Conservation (phyloP, 352 stramenopile genomes). For the Phytophthora foliorum region DNA sequence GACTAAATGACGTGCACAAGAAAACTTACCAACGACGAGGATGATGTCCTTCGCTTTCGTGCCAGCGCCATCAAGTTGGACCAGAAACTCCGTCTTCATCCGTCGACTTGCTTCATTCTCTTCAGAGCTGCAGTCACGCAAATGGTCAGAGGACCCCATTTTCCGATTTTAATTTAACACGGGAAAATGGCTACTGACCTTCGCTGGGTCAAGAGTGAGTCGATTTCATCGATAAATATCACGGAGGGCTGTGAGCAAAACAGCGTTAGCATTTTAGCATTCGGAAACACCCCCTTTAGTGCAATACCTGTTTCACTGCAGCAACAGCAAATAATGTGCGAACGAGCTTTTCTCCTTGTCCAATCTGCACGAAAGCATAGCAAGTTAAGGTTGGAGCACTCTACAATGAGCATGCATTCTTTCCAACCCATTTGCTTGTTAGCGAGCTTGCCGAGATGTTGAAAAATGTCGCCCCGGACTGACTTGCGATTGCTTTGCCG, state of each 20-base stretch:
- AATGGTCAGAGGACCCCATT: constrained; percentile 6
- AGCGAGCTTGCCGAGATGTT: constrained; percentile 99
- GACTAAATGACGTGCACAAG: neutral
- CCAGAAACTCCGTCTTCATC: constrained; percentile 99
- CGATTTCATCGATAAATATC: constrained; percentile 99
- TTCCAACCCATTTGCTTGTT: constrained; percentile 97
- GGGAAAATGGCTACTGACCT: constrained; percentile 50
- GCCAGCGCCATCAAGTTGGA: constrained; percentile 97
- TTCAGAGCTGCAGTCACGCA: constrained; percentile 71
- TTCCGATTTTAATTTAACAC: too few species aligned
- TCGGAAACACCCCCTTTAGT: neutral
- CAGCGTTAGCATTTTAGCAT: constrained; percentile 1
- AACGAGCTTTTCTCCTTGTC: constrained; percentile 99
- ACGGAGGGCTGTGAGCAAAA: constrained; percentile 89
- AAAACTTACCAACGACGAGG: constrained; percentile 77
- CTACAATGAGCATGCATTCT: neutral
- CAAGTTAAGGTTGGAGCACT: neutral
- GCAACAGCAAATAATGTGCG: constrained; percentile 98
- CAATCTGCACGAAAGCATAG: constrained; percentile 79
- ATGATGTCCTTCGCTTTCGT: constrained; percentile 94
- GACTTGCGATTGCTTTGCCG: constrained; percentile 98
- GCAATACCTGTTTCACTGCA: constrained; percentile 84
- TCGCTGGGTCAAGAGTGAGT: constrained; percentile 97
- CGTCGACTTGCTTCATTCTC: constrained; percentile 98
- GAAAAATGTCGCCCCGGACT: constrained; percentile 99